Conservation (phyloP, 2,329 filamentous ascomycete genomes). For the Fusarium sp. region DNA sequence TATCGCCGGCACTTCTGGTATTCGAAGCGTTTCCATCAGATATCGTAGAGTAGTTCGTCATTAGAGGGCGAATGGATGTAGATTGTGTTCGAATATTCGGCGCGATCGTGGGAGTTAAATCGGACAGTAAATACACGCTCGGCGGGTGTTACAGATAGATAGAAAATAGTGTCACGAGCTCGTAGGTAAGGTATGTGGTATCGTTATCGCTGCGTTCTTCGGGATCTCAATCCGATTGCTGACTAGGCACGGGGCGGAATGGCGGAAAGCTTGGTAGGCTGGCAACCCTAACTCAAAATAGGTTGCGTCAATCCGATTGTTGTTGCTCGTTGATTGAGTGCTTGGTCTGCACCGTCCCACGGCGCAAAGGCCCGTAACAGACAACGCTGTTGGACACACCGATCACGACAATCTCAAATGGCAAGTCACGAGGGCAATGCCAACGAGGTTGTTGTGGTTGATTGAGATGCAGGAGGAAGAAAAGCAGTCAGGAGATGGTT, state of each 20-base stretch:
- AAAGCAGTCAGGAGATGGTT: slow-evolving; percentile 43
- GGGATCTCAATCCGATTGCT: slow-evolving; percentile 37
- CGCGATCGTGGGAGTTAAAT: slow-evolving; percentile 18
- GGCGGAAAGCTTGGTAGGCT: slow-evolving; percentile 26
- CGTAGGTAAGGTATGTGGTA: slow-evolving; percentile 17
- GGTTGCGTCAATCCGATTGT: slow-evolving; percentile 43
- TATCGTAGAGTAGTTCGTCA: slow-evolving; percentile 68
- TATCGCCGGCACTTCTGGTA: slow-evolving; percentile 57
- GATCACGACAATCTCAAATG: slow-evolving; percentile 22
- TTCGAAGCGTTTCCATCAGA: slow-evolving; percentile 61
- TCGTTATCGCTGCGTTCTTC: slow-evolving; percentile 39
- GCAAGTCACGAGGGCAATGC: slow-evolving; percentile 31
- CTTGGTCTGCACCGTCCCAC: slow-evolving; percentile 36
- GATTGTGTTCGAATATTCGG: slow-evolving; percentile 9
- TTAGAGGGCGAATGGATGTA: slow-evolving; percentile 51
- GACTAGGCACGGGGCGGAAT: slow-evolving; percentile 38
- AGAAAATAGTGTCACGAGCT: slow-evolving; percentile 17
- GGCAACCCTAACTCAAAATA: slow-evolving; percentile 35
- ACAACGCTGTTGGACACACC: slow-evolving; percentile 21
- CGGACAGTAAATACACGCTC: not conserved
- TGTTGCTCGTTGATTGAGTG: slow-evolving; percentile 19
- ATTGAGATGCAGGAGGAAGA: slow-evolving; percentile 36
- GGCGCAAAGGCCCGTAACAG: slow-evolving; percentile 41
- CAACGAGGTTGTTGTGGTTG: slow-evolving; percentile 35
- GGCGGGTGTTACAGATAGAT: not conserved